Base-by-base conservation (phyloP, 805 yeast genomes). In the Candida ficus region DNA sequence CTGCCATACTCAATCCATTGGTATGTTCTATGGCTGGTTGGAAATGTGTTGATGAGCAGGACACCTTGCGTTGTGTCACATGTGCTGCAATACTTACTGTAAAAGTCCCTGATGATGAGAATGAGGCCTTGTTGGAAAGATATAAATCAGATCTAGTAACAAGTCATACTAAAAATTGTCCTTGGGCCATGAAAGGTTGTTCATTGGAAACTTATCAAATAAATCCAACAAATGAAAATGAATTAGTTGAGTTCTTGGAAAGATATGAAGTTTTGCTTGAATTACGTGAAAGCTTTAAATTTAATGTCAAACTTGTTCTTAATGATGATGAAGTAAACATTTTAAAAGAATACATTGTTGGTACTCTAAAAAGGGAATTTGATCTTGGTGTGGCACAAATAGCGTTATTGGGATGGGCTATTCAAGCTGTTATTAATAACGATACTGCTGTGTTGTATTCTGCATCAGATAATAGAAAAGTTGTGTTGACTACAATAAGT, bases 141-240 rank as follows among this genome's bases (percentile, higher is more conserved):
- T 35, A 35, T 25, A 11, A 12, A 5, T 9, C 18, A 4, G 20
- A 26, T 5, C 25, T 35, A 10, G 19, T 22, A 9, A 29, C 30
- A 21, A 30, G 22, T 6, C 43, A 39, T 26, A 29, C 18, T 11
- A 37, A 29, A 8, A 32, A 35, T 28, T 39, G 43, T 16, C 38
- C 43, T 7, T 41, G 40, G 44, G 18, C 11, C 5, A n/a, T 22
- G 14, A 27, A 29, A 17, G 20, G 29, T 13, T 27, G 27, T 8
- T 38, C 44, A 2, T 22, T 23, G 10, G 32, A 25, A n/a, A 22
- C 33, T 5, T 41, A 36, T 12, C 10, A 28, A 11, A 28, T 41
- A 7, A 38, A 33, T 3, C 10, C 28, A 23, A 16, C 28, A 10
- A 37, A 41, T 29, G 36, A 29, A 20, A 5, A 5, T 18, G 30